These are phyloP conservation scores for Teunomyces cretensis DNA, from an alignment of 805 yeast genomes.

Conservation along the genomic window DNA sequence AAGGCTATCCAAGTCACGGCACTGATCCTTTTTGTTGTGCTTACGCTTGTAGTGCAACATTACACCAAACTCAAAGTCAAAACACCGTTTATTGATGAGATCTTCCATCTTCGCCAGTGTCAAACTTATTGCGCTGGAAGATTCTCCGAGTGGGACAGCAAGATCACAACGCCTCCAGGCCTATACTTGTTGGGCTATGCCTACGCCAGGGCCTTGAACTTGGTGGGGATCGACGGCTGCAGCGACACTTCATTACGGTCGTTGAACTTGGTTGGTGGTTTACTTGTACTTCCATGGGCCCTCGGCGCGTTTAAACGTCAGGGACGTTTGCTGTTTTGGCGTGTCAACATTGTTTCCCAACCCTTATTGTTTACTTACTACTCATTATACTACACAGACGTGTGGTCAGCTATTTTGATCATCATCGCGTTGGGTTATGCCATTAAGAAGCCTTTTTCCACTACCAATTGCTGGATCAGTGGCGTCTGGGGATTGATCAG, in stretches of 20 bases:
- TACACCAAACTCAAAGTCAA: slow-evolving; percentile 15
- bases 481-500: slow-evolving; percentile 61
- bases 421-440: slow-evolving; percentile 53
- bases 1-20: not conserved
- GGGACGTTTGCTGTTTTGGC: slow-evolving; percentile 20
- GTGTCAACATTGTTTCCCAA: slow-evolving; percentile 39
- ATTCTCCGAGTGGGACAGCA: slow-evolving; percentile 75
- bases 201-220: slow-evolving; percentile 36
- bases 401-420: slow-evolving; percentile 81
- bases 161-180: slow-evolving; percentile 97
- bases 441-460: slow-evolving; percentile 22
- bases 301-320: slow-evolving; percentile 24
- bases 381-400: slow-evolving; percentile 85
- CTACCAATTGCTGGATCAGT: slow-evolving; percentile 34
- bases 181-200: slow-evolving; percentile 54
- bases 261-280: slow-evolving; percentile 68
- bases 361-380: slow-evolving; percentile 77
- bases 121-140: slow-evolving; percentile 60
- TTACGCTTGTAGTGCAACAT: slow-evolving; percentile 13
- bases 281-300: slow-evolving; percentile 49
- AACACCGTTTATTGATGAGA: slow-evolving; percentile 65
- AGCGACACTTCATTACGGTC: slow-evolving; percentile 33
- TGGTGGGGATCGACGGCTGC: slow-evolving; percentile 22
- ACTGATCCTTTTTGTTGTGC: slow-evolving; percentile 6
- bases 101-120: slow-evolving; percentile 83